These are phyloP conservation scores for Zarea fungicola DNA, from an alignment of 2,329 filamentous ascomycete genomes.

Conservation along the genomic window DNA sequence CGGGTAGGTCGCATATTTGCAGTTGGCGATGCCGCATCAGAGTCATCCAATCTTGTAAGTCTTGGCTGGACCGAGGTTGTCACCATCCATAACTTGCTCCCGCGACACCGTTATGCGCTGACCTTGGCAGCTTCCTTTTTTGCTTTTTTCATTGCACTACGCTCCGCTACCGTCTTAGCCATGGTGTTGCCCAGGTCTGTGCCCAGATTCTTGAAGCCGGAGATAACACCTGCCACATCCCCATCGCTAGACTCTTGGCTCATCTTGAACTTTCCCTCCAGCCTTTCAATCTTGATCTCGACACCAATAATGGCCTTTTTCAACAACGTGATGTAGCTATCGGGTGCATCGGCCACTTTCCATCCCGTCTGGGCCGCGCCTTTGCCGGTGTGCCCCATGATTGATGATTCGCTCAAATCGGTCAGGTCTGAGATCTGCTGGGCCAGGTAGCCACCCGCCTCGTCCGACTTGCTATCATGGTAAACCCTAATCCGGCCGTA, in stretches of 20 bases:
- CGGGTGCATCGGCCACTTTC: slow-evolving; percentile 53
- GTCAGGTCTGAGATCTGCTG: slow-evolving; percentile 50
- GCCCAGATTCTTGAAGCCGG: slow-evolving; percentile 42
- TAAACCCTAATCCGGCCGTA: slow-evolving; percentile 55
- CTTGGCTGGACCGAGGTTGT: too few species aligned
- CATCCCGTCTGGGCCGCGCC: slow-evolving; percentile 37
- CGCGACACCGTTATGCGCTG: background rate
- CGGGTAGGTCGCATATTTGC: too few species aligned
- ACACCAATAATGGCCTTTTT: slow-evolving; percentile 57
- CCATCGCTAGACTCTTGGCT: slow-evolving; percentile 52
- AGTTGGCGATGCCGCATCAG: too few species aligned
- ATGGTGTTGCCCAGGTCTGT: slow-evolving; percentile 5
- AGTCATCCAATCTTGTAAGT: too few species aligned
- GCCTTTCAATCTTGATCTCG: slow-evolving; percentile 48
- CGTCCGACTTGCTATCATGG: slow-evolving; percentile 40
- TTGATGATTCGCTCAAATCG: slow-evolving; percentile 41
- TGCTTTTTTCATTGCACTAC: slow-evolving; percentile 6
- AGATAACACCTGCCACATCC: slow-evolving; percentile 51
- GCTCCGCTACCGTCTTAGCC: slow-evolving; percentile 6
- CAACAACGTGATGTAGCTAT: slow-evolving; percentile 49
- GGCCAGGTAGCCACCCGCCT: slow-evolving; percentile 43
- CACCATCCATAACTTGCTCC: too few species aligned
- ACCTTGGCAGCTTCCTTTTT: slow-evolving; percentile 5
- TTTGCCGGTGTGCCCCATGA: slow-evolving; percentile 48
- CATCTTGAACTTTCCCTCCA: slow-evolving; percentile 64